A percentile compares a stretch with the other conserved stretches of the same genome.
phyloP scores from a whole-genome alignment of 2,329 filamentous ascomycete species.

The Aspergillus sclerotialis region DNA sequence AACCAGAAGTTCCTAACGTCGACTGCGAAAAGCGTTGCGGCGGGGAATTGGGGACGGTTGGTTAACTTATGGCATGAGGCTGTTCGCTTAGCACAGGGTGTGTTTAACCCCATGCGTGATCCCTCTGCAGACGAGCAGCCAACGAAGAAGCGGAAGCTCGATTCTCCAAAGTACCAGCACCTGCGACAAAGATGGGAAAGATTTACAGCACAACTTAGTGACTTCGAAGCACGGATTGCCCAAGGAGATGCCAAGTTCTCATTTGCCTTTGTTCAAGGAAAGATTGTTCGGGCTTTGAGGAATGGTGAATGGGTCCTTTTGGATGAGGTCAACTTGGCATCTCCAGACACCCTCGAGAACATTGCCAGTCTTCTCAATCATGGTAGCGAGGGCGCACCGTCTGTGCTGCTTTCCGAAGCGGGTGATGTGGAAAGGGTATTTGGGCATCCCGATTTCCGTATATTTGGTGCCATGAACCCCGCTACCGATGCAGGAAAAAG shows the following conservation, averaged over 20 bases:
- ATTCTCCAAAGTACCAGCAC: conserved; percentile 43
- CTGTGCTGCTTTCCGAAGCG: conserved; percentile 83
- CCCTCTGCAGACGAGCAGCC: conserved; percentile 50
- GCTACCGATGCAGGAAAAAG: conserved; percentile 96
- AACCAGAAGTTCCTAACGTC: conserved; percentile 82
- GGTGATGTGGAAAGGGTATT: conserved; percentile 85
- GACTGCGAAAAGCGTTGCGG: conserved; percentile 70
- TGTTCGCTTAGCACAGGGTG: conserved; percentile 74
- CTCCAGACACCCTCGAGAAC: conserved; percentile 88
- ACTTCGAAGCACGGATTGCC: conserved; percentile 71
- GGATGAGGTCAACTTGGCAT: conserved; percentile 95
- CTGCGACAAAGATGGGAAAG: conserved; percentile 70
- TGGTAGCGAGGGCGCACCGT: conserved; percentile 65
- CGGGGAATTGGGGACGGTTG: conserved; percentile 79
- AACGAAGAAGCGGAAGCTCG: conserved; percentile 64
- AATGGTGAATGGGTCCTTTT: conserved; percentile 96
- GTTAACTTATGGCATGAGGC: conserved; percentile 85
- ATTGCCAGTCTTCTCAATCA: conserved; percentile 79
- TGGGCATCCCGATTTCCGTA: conserved; percentile 86
- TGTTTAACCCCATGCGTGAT: conserved; percentile 50
- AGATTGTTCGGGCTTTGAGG: conserved; percentile 88
- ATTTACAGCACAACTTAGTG: conserved; percentile 66
- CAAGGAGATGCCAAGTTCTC: conserved; percentile 72
- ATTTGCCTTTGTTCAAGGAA: conserved; percentile 93
- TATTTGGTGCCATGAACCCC: conserved; percentile 99